Evolutionary conservation across 306 rosid species (phyloP).

Genomic region (Cicer judaicum): DNA sequence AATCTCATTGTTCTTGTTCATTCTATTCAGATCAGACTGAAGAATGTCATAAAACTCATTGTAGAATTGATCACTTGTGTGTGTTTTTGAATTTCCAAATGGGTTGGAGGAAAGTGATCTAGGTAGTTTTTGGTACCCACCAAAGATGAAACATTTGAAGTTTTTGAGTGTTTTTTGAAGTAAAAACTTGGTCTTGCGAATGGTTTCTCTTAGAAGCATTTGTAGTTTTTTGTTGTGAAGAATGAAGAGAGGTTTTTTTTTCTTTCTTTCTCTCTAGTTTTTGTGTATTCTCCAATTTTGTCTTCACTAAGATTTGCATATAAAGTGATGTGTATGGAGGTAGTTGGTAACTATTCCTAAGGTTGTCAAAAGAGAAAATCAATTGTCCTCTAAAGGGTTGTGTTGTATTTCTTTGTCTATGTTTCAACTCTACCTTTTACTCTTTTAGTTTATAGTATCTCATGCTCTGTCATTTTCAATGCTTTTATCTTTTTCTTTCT

Average conservation of each 20-base stretch:
- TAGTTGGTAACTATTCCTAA: constrained; percentile 47
- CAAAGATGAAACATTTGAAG: constrained; percentile 61
- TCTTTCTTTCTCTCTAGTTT: neutral
- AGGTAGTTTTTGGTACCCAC: constrained; percentile 69
- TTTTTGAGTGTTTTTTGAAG: constrained; percentile 56
- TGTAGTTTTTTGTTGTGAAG: constrained; percentile 43
- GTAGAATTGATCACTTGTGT: constrained; percentile 65
- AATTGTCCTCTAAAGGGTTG: constrained; percentile 45
- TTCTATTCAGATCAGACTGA: constrained; percentile 63
- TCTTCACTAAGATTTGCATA: constrained; percentile 41
- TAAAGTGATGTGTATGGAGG: constrained; percentile 31
- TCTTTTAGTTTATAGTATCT: constrained; percentile 40
- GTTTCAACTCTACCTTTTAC: constrained; percentile 49
- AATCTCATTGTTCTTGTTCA: constrained; percentile 40
- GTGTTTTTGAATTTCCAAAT: constrained; percentile 53
- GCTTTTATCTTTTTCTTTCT: constrained; percentile 31
- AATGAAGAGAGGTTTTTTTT: constrained; percentile 16
- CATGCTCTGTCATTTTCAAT: constrained; percentile 49
- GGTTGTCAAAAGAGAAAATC: constrained; percentile 59
- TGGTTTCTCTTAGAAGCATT: constrained; percentile 78
- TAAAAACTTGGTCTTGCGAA: constrained; percentile 57
- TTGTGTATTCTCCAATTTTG: constrained; percentile 48
- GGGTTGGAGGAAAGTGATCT: constrained; percentile 69
- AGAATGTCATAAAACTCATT: constrained; percentile 70
- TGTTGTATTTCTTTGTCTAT: constrained; percentile 43